Base-by-base conservation (phyloP, 129 eudicot genomes). In the Flaveria ramosissima region DNA sequence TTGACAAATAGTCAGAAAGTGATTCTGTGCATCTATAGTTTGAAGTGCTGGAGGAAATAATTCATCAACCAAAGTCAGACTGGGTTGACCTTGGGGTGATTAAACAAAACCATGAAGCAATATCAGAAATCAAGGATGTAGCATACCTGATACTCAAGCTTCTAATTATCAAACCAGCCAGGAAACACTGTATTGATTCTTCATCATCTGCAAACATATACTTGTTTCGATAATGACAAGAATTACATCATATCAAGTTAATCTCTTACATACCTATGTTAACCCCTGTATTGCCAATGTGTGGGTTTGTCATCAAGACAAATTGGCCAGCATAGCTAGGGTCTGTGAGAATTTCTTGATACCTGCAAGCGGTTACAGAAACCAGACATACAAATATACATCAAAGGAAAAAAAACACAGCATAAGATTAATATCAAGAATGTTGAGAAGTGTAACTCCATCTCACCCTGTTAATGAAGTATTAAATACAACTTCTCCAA, bases 321-420 rank as follows among this genome's bases (percentile, higher is more conserved):
- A 95, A 95, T 70, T 95, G 97, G 78, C 99, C 99, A 46, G 99
- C 97, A 72, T 95, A 95, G 80, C 99, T 95, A 26, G 97, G 99
- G 83, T 95, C 99, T 12, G 97, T 95, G 68, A 95, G 88, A 86
- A 95, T 95, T 87, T 95, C 99, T 74, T 92, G 97, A 78, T 95
- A 95, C 85, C 97, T 91, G 84, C 52, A 67, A 11, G 78, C 46
- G 8, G 6, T 36, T 36, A 8, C 47, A 57, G 15, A 69, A 77
- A 32, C 24, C 9, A 26, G 30, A 27, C 17, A 48, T 19, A 56
- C 17, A 45, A 2, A 69, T 39, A 76, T 23, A 21, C 19, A 65
- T 21, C 67, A 24, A 23, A 70, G 41, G 41, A 5, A 10, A 16
- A 50, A 15, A 59, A 23, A 39, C 67, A 52, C 12, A 52, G 7